Conservation (phyloP, 345 rosid species). For the Hypericum androsaemum region DNA sequence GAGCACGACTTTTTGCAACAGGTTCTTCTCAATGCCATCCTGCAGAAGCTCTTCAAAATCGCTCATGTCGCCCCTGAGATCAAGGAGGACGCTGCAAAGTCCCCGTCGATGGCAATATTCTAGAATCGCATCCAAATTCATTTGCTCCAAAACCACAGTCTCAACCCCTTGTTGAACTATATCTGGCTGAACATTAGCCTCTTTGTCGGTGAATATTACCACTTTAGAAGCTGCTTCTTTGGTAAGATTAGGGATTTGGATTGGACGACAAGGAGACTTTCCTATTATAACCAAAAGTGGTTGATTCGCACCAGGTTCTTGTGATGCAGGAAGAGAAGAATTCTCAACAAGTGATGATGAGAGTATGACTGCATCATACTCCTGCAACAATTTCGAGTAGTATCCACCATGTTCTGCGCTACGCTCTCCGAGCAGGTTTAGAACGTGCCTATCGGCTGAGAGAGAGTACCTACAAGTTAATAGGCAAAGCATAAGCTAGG, state of each 20-base stretch:
- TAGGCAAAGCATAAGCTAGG: conserved; percentile 6
- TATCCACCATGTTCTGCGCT: conserved; percentile 45
- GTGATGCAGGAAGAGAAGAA: conserved; percentile 32
- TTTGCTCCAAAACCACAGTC: conserved; percentile 34
- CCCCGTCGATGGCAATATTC: conserved; percentile 45
- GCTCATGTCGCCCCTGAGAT: conserved; percentile 38
- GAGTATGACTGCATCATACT: conserved; percentile 58
- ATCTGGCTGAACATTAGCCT: conserved; percentile 20
- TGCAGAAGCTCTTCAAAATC: conserved; percentile 46
- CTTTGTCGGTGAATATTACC: conserved; percentile 31
- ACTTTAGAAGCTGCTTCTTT: conserved; percentile 31
- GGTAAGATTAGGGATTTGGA: conserved; percentile 18
- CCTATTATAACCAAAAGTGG: conserved; percentile 43
- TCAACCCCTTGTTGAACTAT: conserved; percentile 26
- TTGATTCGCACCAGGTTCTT: conserved; percentile 53
- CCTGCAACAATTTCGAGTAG: conserved; percentile 59
- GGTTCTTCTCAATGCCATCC: conserved; percentile 21
- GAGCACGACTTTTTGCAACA: conserved; percentile 43
- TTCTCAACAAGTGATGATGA: conserved; percentile 35
- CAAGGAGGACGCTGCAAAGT: conserved; percentile 52
- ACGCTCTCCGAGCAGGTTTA: conserved; percentile 59
- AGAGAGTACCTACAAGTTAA: conserved; percentile 49
- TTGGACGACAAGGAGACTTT: conserved; percentile 15
- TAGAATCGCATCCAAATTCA: conserved; percentile 38
- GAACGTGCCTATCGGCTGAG: conserved; percentile 46